Conservation (phyloP, 495 filamentous ascomycete species). For the Podospora bellae-mahoneyi region DNA sequence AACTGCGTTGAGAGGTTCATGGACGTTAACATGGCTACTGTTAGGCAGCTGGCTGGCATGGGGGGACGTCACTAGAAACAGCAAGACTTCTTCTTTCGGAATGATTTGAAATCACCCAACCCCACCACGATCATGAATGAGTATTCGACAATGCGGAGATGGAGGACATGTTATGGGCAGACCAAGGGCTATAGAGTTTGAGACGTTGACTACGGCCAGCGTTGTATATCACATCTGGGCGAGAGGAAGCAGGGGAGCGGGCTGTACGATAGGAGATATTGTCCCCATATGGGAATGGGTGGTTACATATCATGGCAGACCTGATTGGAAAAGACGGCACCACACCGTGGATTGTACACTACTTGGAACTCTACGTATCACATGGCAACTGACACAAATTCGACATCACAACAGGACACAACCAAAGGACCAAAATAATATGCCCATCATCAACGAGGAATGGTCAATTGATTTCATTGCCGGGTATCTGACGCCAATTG, state of each 20-base stretch:
- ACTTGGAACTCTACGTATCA: background rate
- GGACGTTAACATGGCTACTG: slow-evolving; percentile 75
- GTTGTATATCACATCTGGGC: no score
- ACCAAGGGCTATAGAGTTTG: background rate
- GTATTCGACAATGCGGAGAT: no score
- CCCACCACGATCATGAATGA: no score
- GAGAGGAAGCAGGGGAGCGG: background rate
- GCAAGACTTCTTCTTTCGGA: no score
- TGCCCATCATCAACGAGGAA: slow-evolving; percentile 16
- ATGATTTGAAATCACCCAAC: no score
- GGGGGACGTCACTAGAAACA: background rate
- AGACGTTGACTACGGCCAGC: no score
- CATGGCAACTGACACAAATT: background rate
- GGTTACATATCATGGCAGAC: background rate
- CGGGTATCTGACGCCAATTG: slow-evolving; percentile 38
- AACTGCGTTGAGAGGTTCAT: slow-evolving; percentile 94
- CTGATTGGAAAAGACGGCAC: background rate
- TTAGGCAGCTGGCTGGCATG: slow-evolving; percentile 69
- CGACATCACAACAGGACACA: background rate
- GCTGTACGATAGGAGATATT: background rate
- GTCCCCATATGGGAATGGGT: background rate
- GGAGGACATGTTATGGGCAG: background rate
- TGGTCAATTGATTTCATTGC: slow-evolving; percentile 37
- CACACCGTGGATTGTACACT: background rate
- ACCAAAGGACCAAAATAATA: background rate